A percentile compares a stretch with the other conserved stretches of the same genome.
phyloP scores from a whole-genome alignment of 139 green algal species.

The Desmodesmus armatus region DNA sequence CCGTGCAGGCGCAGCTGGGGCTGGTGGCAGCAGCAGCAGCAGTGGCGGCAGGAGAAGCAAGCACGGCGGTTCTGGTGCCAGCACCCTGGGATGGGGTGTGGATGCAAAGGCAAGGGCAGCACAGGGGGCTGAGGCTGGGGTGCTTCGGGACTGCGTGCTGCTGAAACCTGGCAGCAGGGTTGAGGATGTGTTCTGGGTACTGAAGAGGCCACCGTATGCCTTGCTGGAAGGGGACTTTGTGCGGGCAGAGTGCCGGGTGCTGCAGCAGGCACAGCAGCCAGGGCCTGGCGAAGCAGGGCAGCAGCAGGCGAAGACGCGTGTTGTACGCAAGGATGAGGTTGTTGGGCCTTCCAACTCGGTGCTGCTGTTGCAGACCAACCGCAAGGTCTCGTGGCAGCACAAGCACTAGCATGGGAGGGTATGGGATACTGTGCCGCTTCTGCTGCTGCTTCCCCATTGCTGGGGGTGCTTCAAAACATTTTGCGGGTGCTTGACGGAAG shows the following conservation, averaged over 20 bases:
- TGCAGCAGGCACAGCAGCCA: conserved; percentile 26
- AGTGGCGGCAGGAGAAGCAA: conserved; percentile 7
- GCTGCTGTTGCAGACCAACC: conserved; percentile 59
- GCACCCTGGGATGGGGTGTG: conserved; percentile 43
- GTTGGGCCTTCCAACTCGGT: conserved; percentile 54
- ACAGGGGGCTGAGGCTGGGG: conserved; percentile 40
- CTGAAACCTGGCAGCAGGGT: conserved; percentile 57
- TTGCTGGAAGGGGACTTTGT: conserved; percentile 69
- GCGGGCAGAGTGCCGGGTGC: conserved; percentile 56
- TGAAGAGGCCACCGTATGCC: conserved; percentile 58
- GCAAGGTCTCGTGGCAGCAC: conserved; percentile 50
- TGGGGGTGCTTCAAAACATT: background rate
- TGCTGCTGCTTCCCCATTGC: background rate
- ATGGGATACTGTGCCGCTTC: background rate
- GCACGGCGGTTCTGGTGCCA: conserved; percentile 21
- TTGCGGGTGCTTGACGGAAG: background rate
- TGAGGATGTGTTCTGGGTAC: conserved; percentile 55
- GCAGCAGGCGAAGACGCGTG: background rate
- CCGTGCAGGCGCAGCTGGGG: background rate
- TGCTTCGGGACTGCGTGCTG: conserved; percentile 64
- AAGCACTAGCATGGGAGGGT: background rate
- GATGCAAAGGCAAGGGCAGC: conserved; percentile 59
- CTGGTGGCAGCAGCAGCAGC: background rate
- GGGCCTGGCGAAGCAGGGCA: conserved; percentile 4
- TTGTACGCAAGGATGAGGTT: conserved; percentile 62